Evolutionary conservation across 805 yeast genomes (phyloP).

Genomic region (Alloascoidea africana): DNA sequence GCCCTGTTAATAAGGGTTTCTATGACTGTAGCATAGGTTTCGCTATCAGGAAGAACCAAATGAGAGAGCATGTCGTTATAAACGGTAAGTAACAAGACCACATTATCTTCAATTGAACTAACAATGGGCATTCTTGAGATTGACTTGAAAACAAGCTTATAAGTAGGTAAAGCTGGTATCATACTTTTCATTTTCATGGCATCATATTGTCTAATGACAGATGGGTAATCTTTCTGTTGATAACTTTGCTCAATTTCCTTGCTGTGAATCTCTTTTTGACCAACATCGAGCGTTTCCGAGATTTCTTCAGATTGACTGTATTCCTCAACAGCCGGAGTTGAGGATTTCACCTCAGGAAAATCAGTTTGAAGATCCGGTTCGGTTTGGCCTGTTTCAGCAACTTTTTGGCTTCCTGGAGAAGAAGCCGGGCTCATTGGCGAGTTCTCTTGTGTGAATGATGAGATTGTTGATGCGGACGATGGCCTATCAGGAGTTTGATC

Average conservation of each 20-base stretch:
- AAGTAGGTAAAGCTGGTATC: neutral
- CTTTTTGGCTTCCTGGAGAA: too few relatives aligned
- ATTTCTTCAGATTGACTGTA: too few relatives aligned
- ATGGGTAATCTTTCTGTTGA: neutral
- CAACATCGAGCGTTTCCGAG: too few relatives aligned
- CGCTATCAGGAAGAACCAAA: conserved; percentile 9
- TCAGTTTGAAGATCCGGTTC: too few relatives aligned
- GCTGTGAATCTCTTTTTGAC: too few relatives aligned
- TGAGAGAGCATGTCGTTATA: neutral
- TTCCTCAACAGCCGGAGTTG: too few relatives aligned
- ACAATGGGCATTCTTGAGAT: neutral
- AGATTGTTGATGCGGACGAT: neutral
- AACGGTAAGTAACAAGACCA: neutral
- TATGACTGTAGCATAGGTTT: conserved; percentile 15
- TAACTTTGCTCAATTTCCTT: too few relatives aligned
- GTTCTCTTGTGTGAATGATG: too few relatives aligned
- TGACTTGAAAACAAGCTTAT: neutral
- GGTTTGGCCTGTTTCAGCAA: too few relatives aligned
- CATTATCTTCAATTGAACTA: neutral
- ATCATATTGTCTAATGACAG: neutral
- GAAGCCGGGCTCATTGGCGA: too few relatives aligned
- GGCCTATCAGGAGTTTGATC: neutral
- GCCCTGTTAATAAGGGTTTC: conserved; percentile 8
- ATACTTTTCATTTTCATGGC: neutral
- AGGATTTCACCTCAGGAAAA: too few relatives aligned